phyloP scores from a whole-genome alignment of 257 asterid genomes.

The Henckelia pumila region DNA sequence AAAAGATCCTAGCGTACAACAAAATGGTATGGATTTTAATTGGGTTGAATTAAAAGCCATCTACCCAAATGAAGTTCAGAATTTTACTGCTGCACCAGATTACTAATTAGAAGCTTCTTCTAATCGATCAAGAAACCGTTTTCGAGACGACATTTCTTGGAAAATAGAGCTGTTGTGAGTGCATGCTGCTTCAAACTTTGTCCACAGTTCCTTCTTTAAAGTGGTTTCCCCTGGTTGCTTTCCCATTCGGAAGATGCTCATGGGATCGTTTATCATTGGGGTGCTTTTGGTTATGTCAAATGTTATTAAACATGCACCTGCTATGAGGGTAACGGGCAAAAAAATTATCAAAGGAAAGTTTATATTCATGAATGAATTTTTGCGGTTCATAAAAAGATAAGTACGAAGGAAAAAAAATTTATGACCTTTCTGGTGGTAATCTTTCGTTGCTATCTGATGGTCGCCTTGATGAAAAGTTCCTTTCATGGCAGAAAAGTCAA shows the following conservation, averaged over 20 bases:
- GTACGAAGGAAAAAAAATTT: not conserved
- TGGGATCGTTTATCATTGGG: conserved; percentile 60
- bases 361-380: too few relatives aligned
- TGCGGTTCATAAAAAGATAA: not conserved
- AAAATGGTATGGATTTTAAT: not conserved
- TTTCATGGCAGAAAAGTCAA: conserved; percentile 13
- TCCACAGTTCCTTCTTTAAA: conserved; percentile 91
- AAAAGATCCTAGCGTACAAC: not conserved
- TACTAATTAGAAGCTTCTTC: conserved; percentile 62
- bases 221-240: conserved; percentile 95
- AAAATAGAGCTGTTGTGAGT: conserved; percentile 27
- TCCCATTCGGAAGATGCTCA: conserved; percentile 44
- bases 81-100: not conserved
- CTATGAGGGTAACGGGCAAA: not conserved
- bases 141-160: conserved; percentile 29
- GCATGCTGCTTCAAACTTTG: conserved; percentile 81
- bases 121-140: conserved; percentile 73
- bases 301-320: conserved; percentile 36
- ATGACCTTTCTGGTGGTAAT: conserved; percentile 32
- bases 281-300: conserved; percentile 49
- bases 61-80: conserved; percentile 15
- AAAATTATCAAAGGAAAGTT: not conserved
- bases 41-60: not conserved
- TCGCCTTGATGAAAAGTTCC: conserved; percentile 28
- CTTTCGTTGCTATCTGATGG: conserved; percentile 19